Evolutionary conservation across 306 rosid species (phyloP), one percentile per base, ranked within the genome.

Genomic region (Pterocarpus santalinus): DNA sequence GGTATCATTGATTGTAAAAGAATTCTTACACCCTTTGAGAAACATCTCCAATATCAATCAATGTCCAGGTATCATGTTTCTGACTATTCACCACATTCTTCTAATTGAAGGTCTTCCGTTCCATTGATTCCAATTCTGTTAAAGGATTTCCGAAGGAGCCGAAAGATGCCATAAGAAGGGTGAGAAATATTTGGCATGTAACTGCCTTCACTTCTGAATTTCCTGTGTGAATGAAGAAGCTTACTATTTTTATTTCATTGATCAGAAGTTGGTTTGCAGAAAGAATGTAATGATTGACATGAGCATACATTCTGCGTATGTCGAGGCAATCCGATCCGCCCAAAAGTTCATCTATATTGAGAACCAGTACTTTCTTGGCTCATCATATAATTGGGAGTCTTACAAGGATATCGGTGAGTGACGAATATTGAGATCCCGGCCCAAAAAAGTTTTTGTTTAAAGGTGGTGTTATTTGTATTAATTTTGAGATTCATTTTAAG

Each of bases 241-340:
- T 62, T 7, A 43, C 7, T 80, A 51, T 14, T 68, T 80, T 76
- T 43, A 63, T 22, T 62, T 51, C 69, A 61, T 41, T 67, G 41
- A 66, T 83, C 95, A 91, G 97, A 94, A 94, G 88, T 84, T 94
- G 86, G 88, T 89, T 46, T 92, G 95, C 75, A 97, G 97, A 72
- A 94, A 94, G 88, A 89, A 94, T 84, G 91, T 90, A 32, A 39
- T 94, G 64, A 92, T 92, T 85, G 98, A 94, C 83, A 90, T 85
- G 95, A 94, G 98, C 81, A 90, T 94, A 84, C 97, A 94, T 82
- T 80, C 95, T 46, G 98, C 97, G 16, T 94, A 94, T 84, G 91
- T 94, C 53, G 86, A 89, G 79, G 97, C 95, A 39, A 94, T 92
- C 78, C 88, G 98, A 15, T 60, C 91, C 5, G 95, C 98, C 41